Base-by-base conservation (phyloP, 2,329 filamentous ascomycete species). In the Arthroderma uncinatum region DNA sequence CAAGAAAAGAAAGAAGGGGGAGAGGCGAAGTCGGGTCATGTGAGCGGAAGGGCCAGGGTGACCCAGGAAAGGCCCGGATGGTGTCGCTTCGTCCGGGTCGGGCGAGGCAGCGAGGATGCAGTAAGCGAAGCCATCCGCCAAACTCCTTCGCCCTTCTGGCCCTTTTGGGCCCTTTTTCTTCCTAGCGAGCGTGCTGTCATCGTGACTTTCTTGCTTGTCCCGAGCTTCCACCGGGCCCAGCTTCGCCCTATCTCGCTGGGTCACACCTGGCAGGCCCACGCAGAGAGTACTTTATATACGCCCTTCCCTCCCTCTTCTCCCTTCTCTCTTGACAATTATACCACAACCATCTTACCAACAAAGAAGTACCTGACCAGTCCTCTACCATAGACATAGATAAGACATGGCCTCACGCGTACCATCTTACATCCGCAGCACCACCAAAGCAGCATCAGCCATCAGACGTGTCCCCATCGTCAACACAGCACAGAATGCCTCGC, bases 1-100 rank as follows among this genome's bases (percentile, higher is more conserved):
- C 12, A 47, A 2, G 21, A 47, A 47, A 47, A 47, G 21, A 10
- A 47, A 47, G 12, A 21, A 25, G 40, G 16, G 21, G 21, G 23
- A n/a, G 50, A 36, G 50, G 50, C 50, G 50, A 53, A 53, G 50
- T 34, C 19, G 34, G 25, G 56, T 60, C 58, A 57, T 57, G 54
- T 60, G 58, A 57, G 47, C 23, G 58, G 44, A 48, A 48, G 44
- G 6, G 21, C 25, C 44, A 7, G 44, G 44, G 21, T 28, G 25
- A 14, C 39, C 3, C 14, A 30, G 60, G 56, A 60, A 40, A 62
- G 7, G 5, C 14, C 48, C 58, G 60, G 60, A 62, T 47, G 59
- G 1, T 9, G 25, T 58, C 60, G 60, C 54, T 48, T 62, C 25
- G 55, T 23, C n/a, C n/a, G n/a, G n/a, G n/a, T n/a, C n/a, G n/a